Base-by-base conservation (phyloP, 2,329 filamentous ascomycete species). In the Fusarium burgessii region DNA sequence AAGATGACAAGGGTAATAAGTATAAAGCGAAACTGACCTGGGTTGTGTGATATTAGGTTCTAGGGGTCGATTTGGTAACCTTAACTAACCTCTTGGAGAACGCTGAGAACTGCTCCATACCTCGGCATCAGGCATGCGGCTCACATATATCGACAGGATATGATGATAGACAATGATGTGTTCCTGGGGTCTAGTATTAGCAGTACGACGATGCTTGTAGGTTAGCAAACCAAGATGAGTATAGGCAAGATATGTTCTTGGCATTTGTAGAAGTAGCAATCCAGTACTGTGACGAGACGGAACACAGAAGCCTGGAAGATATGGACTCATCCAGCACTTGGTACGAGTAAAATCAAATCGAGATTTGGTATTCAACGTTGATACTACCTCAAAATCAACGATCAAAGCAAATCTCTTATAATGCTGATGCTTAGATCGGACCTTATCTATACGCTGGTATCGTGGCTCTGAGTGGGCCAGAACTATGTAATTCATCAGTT, bases 401-500 rank as follows among this genome's bases (percentile, higher is more conserved):
- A 29, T 29, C 29, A 29, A 11, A 29, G 29, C 29, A 29, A 29
- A 29, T 29, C 7, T 29, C 29, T 29, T 29, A 29, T 9, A 29
- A 29, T 11, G 3, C 8, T 29, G 29, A 11, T 29, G 7, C 29
- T 11, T 29, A 29, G 29, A 29, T 29, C 29, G 29, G 29, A 29
- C 29, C 29, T 10, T 29, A 15, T 35, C 13, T 35, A 14, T 15
- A 35, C 33, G 33, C 4, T 35, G 13, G 12, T 35, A 35, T 35
- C 12, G 33, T 35, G 25, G 20, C 9, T 36, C 33, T 40, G 8
- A 18, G 38, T 10, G 33, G 61, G 27, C 32, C 40, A 43, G 3
- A 17, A 46, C 23, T 59, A 20, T 36, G 61, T 66, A 60, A 66
- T 66, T 45, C 40, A 36, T 45, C 3, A 20, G 13, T 13, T 46